Base-by-base conservation (phyloP, 768 basidiomycete species). In the Mycena haematopus region DNA sequence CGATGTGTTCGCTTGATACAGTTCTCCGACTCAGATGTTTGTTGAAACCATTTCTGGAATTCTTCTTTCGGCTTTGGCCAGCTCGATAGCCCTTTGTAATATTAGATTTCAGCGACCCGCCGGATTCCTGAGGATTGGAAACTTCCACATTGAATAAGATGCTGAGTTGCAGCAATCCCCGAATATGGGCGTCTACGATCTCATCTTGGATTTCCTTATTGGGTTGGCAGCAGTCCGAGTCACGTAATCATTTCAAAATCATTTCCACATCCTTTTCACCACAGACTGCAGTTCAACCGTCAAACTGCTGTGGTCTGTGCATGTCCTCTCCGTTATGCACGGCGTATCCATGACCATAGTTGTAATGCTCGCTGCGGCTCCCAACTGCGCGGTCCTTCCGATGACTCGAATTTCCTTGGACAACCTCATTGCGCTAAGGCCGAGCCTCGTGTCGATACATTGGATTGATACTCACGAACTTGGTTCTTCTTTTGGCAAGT, bases 391-490 rank as follows among this genome's bases (percentile, higher is more conserved):
- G 60, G 55, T 50, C 46, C 62, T 31, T 36, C 15, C 29, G 2
- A 51, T 56, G 62, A 63, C 62, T 63, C 62, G 56, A 61, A 27
- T 38, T 49, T 50, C 55, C 55, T 33, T 25, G 62, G 56, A 47
- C 44, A 31, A 27, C 55, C 25, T 42, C 21, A 33, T 45, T 62
- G 51, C 46, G 44, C 31, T 24, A 49, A 61, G 42, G 44, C 55
- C 60, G 44, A 22, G 51, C 62, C 62, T 63, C 62, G 62, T 63
- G 62, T 40, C 57, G 62, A 61, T 56, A n/a, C 15, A 21, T 8
- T 21, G 35, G 33, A 63, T 57, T 57, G 62, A 63, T 57, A 29
- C 51, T 52, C 53, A 27, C 15, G 53, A n/a, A n/a, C 54, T 51
- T 49, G 25, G 11, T 31, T 25, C 49, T 47, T 40, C 25, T 2